Evolutionary conservation across 2,329 filamentous ascomycete genomes (phyloP).

Genomic region (Colletotrichum simmondsii): DNA sequence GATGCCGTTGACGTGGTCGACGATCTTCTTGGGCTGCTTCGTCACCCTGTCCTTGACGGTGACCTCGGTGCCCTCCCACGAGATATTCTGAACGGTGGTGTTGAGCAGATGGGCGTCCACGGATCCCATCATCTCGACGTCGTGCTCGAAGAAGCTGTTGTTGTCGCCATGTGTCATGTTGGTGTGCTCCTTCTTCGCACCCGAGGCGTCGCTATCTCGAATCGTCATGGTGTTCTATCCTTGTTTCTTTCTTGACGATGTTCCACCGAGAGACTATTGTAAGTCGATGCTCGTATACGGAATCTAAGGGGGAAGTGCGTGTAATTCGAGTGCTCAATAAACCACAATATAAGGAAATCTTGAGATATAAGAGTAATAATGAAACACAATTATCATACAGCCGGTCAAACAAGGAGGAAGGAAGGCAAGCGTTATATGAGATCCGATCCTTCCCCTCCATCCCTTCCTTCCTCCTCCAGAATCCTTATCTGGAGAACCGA

Average conservation of each 20-base stretch:
- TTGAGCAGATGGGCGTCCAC: slow-evolving; percentile 68
- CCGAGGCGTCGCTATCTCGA: not conserved
- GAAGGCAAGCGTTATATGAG: not conserved
- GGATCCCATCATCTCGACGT: slow-evolving; percentile 42
- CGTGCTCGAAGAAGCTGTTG: slow-evolving; percentile 4
- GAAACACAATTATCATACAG: not conserved
- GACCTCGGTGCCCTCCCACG: slow-evolving; percentile 75
- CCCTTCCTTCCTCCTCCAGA: not conserved
- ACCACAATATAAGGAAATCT: not conserved
- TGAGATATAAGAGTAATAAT: not conserved
- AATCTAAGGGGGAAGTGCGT: not conserved
- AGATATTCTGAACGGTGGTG: slow-evolving; percentile 70
- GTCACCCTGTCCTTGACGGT: slow-evolving; percentile 78
- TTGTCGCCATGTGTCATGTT: not conserved
- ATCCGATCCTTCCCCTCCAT: not conserved
- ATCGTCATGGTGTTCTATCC: not conserved
- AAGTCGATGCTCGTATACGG: not conserved
- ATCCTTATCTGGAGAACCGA: not conserved
- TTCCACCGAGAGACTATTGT: not conserved
- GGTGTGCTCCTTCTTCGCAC: not conserved
- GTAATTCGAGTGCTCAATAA: not conserved
- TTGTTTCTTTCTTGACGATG: not conserved
- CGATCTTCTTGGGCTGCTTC: slow-evolving; percentile 70
- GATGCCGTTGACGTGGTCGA: slow-evolving; percentile 71
- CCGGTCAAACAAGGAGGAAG: not conserved